Conservation (phyloP, 2,329 filamentous ascomycete genomes). For the Xylariaceae sp. region DNA sequence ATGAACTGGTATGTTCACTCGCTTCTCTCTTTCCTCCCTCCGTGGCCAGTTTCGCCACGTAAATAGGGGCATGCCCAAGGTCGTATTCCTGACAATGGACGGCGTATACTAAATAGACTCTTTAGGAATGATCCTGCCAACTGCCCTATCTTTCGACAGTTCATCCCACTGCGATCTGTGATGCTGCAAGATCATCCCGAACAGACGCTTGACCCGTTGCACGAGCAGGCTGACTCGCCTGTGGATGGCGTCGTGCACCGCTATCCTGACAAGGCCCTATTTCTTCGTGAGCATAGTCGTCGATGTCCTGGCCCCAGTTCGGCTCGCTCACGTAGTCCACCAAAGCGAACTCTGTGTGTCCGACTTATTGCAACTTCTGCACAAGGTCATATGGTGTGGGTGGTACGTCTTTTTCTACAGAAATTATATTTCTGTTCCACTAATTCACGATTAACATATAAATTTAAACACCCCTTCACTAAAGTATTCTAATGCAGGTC, state of each 20-base stretch:
- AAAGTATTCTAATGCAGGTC: too few species aligned
- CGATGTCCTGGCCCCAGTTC: neutral
- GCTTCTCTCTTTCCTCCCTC: too few species aligned
- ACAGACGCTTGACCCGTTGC: slow-evolving; percentile 56
- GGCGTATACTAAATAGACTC: too few species aligned
- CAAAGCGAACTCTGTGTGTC: slow-evolving; percentile 57
- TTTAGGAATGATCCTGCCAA: slow-evolving; percentile 48
- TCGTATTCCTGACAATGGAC: too few species aligned
- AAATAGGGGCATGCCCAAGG: too few species aligned
- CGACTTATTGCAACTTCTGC: slow-evolving; percentile 62
- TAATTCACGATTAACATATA: too few species aligned
- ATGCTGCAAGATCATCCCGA: slow-evolving; percentile 54
- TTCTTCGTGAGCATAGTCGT: slow-evolving; percentile 49
- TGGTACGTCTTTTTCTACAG: too few species aligned
- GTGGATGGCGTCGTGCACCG: slow-evolving; percentile 59
- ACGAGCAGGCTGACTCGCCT: slow-evolving; percentile 54
- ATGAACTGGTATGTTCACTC: slow-evolving; percentile 46
- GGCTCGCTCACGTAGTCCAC: slow-evolving; percentile 17
- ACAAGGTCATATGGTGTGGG: slow-evolving; percentile 61
- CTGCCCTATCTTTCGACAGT: slow-evolving; percentile 60
- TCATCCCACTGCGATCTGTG: slow-evolving; percentile 54
- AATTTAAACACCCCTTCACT: too few species aligned
- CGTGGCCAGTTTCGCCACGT: too few species aligned
- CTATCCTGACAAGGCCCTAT: slow-evolving; percentile 62
- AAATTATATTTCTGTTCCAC: too few species aligned